Evolutionary conservation across 2,329 filamentous ascomycete species (phyloP).

Genomic region (Hypoxylon sp.): DNA sequence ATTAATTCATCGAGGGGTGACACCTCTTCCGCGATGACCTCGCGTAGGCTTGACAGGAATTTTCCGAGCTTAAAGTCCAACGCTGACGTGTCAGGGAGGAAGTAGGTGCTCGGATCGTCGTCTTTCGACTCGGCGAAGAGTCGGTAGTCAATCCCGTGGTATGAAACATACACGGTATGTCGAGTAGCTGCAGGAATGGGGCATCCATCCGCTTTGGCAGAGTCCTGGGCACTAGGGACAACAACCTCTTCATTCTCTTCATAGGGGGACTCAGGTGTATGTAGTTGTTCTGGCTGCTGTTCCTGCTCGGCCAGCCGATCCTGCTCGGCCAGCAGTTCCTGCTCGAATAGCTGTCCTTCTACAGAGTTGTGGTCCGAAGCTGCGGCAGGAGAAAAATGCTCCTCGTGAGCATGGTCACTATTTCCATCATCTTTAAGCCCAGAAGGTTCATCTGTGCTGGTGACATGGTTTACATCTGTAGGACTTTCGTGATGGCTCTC

Average conservation of each 20-base stretch:
- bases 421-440: conserved; percentile 11
- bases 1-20: conserved; percentile 47
- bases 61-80: conserved; percentile 39
- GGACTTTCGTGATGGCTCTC: not conserved
- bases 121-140: conserved; percentile 46
- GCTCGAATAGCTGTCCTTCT: not conserved
- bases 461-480: conserved; percentile 4
- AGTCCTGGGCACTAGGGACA: not conserved
- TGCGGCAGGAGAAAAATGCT: not conserved
- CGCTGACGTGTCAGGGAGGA: conserved; percentile 43
- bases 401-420: conserved; percentile 6
- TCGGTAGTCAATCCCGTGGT: conserved; percentile 45
- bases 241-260: conserved; percentile 20
- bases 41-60: conserved; percentile 43
- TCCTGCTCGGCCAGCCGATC: conserved; percentile 17
- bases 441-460: conserved; percentile 10
- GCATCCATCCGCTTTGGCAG: conserved; percentile 21
- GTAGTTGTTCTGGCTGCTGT: conserved; percentile 12
- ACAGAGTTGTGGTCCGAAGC: conserved; percentile 10
- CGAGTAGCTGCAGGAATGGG: conserved; percentile 37
- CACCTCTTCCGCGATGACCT: conserved; percentile 46
- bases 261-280: conserved; percentile 30
- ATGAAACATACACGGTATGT: conserved; percentile 44
- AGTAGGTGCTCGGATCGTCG: conserved; percentile 47
- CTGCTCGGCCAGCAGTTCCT: conserved; percentile 2